These are phyloP conservation scores for Schwanniomyces vanrijiae DNA, from an alignment of 805 yeast species.

Conservation along the genomic window DNA sequence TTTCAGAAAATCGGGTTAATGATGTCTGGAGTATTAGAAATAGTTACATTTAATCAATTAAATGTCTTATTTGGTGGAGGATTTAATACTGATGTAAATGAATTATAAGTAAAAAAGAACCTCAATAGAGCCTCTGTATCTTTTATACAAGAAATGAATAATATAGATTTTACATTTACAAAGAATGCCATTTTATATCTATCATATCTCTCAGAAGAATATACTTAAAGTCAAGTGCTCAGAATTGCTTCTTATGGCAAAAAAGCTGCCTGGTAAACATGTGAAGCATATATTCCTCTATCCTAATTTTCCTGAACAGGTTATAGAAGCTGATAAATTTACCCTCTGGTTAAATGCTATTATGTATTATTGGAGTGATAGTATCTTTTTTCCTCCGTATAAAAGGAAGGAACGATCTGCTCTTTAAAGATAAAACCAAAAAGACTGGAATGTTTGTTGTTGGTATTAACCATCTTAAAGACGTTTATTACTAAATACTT, in stretches of 20 bases:
- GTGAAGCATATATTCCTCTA: conserved; percentile 2
- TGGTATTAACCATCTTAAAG: conserved; percentile 4
- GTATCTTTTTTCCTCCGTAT: conserved; percentile 4
- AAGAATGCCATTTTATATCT: not conserved
- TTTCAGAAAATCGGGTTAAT: not conserved
- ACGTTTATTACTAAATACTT: conserved; percentile 4
- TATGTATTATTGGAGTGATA: conserved; percentile 6
- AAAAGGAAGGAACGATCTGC: conserved; percentile 3
- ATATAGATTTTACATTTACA: not conserved
- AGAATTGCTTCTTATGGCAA: not conserved
- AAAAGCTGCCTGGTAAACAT: not conserved
- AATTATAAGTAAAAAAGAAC: not conserved
- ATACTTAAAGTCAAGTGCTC: not conserved
- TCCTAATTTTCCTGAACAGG: conserved; percentile 11
- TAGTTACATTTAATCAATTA: not conserved
- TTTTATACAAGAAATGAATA: not conserved
- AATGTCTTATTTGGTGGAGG: not conserved
- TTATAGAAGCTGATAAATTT: conserved; percentile 5
- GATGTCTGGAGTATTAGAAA: not conserved
- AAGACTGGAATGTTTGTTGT: not conserved
- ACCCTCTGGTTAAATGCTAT: conserved; percentile 5
- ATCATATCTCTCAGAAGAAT: not conserved
- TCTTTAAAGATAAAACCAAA: conserved; percentile 3
- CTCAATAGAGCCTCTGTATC: not conserved
- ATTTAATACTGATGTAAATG: not conserved